Evolutionary conservation across 345 rosid species (phyloP).

Genomic region (Ceriops zippeliana): DNA sequence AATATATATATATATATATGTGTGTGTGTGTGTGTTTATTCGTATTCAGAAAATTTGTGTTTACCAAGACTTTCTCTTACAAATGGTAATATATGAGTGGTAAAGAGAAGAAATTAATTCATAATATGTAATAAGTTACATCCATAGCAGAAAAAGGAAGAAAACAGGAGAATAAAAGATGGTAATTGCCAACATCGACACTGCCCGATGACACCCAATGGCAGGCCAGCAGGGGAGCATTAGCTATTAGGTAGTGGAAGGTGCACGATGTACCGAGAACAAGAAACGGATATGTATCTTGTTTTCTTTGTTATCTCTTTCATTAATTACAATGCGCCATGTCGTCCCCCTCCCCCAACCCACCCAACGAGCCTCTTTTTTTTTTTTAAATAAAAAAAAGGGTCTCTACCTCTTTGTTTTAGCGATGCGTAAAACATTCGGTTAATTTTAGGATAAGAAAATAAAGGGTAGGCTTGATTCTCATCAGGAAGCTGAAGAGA

Average conservation of each 20-base stretch:
- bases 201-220: not conserved
- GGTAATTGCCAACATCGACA: not conserved
- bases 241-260: constrained; percentile 27
- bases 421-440: too few species aligned
- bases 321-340: not conserved
- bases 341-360: too few species aligned
- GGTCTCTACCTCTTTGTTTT: too few species aligned
- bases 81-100: not conserved
- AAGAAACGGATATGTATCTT: constrained; percentile 37
- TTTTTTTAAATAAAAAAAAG: too few species aligned
- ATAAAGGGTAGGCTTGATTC: not conserved
- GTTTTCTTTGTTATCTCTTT: not conserved
- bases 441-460: too few species aligned
- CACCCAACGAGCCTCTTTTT: too few species aligned
- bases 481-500: constrained; percentile 42
- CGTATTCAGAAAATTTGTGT: too few species aligned
- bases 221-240: not conserved
- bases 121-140: not conserved
- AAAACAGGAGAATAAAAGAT: not conserved
- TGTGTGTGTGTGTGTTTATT: too few species aligned
- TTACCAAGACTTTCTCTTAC: not conserved
- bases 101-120: not conserved
- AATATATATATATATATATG: too few species aligned
- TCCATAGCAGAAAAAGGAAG: not conserved
- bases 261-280: constrained; percentile 54